Base-by-base conservation (phyloP, 169 alveolate genomes). In the Sarcocystis neurona region DNA sequence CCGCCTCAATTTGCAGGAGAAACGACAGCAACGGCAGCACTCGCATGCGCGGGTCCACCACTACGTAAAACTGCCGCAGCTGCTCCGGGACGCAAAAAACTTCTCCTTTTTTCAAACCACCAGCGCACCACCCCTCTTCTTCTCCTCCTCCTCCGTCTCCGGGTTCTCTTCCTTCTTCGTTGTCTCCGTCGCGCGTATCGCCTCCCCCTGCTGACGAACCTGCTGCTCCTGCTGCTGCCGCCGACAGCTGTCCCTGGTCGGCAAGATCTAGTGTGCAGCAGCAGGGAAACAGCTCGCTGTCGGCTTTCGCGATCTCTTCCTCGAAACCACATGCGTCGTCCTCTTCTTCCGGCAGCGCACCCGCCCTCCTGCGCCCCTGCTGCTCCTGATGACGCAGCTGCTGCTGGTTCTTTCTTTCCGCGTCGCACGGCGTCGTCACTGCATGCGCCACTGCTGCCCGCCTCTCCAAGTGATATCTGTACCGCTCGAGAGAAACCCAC, bases 11-110 rank as follows among this genome's bases (percentile, higher is more conserved):
- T 68, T 84, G 34, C 18, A 78, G 87, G 23, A 88, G 75, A 1
- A 77, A 63, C 4, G 92, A 78, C 5, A 88, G 68, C 48, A 88
- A 79, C 30, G 63, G 87, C 39, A 79, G 79, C 47, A 79, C 85
- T 2, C 88, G 88, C 50, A 74, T 53, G 44, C 63, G 63, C 41
- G 87, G 77, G 4, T 68, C 56, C 66, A 66, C 53, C 47, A 53
- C n/a, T 32, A 77, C 46, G 41, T 37, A 85, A 41, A n/a, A 85
- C 70, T 85, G 90, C 43, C 78, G 84, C 47, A 85, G 84, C 75
- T 70, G 90, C 10, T 70, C 5, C 6, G 90, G 85, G 0, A 70
- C 90, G 27, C 8, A 60, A 48, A 72, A 48, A 15, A 20, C 60
- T n/a, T 72, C 72, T 32, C 12, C 91, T 27, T 47, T 50, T 3